phyloP scores from a whole-genome alignment of 148 eudicot genomes.

The Cornus kousa region DNA sequence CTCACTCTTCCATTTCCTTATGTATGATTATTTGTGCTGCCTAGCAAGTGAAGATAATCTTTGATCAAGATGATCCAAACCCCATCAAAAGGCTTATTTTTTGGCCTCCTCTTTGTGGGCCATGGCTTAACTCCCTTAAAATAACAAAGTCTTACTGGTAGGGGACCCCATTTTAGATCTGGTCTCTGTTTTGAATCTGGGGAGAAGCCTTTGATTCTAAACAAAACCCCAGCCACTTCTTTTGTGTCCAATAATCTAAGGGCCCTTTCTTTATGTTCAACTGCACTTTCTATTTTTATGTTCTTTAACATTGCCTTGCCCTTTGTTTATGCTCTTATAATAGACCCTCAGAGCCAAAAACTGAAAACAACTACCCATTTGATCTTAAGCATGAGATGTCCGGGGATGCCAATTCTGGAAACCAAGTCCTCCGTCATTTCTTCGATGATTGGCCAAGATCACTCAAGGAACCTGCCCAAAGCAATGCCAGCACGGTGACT shows the following conservation, averaged over 20 bases:
- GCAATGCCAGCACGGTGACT: conserved; percentile 11
- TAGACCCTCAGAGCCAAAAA: conserved; percentile 37
- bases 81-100: not conserved
- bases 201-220: conserved; percentile 22
- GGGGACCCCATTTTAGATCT: conserved; percentile 3
- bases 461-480: conserved; percentile 22
- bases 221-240: conserved; percentile 24
- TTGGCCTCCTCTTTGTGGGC: not conserved
- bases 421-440: conserved; percentile 52
- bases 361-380: conserved; percentile 30
- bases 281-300: not conserved
- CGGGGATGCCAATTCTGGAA: conserved; percentile 33
- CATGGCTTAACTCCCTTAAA: too few relatives aligned
- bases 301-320: not conserved
- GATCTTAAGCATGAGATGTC: conserved; percentile 34
- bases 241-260: not conserved
- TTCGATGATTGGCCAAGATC: conserved; percentile 78
- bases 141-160: not conserved
- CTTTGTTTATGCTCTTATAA: conserved; percentile 6
- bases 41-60: not conserved
- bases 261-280: not conserved
- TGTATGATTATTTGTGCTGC: not conserved
- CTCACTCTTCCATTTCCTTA: not conserved
- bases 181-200: not conserved
- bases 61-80: not conserved